Evolutionary conservation across 192 early-diverging fungal species (phyloP), one percentile per base, ranked within the genome.

Genomic region (Pecoramyces ruminantium): DNA sequence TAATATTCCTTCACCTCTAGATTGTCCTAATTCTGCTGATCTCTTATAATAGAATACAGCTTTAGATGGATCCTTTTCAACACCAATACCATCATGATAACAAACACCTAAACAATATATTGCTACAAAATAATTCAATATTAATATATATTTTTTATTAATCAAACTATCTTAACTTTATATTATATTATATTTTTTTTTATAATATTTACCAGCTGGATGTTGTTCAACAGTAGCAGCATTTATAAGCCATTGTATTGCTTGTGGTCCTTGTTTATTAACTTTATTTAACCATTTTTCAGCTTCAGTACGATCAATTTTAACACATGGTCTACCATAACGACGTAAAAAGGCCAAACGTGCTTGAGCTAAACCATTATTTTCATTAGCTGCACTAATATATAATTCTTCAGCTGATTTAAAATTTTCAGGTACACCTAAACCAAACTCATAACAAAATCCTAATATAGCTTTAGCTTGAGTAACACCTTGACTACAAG

Each of bases 381-480:
- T 87, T n/a, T 84, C 83, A 29, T 86, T 82, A 11, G 93, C 94
- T 17, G 93, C 92, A 0, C 81, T 42, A 29, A 92, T 83, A 79
- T 95, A 95, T 42, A 91, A 85, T 25, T 81, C 79, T 82, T 95
- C 94, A 29, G 92, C 92, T 29, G 84, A 81, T 28, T 87, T 84
- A 85, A 87, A 92, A 79, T 95, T 88, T 27, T 84, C 84, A 79
- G 82, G 82, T 16, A 92, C 83, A 9, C 94, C 94, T 3, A 95
- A 83, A 27, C 92, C 94, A 86, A 95, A 95, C 83, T 95, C 94
- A 85, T 91, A 91, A 83, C 92, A 93, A 81, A 95, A 95, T 13
- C 90, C 94, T 14, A 95, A 83, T 15, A 93, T 85, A 5, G 93
- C 92, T 80, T 92, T 28, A 28, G 85, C 84, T 84, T 85, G 82